These are phyloP conservation scores for Cercospora nicotianae DNA, from an alignment of 2,329 filamentous ascomycete species.

Conservation along the genomic window DNA sequence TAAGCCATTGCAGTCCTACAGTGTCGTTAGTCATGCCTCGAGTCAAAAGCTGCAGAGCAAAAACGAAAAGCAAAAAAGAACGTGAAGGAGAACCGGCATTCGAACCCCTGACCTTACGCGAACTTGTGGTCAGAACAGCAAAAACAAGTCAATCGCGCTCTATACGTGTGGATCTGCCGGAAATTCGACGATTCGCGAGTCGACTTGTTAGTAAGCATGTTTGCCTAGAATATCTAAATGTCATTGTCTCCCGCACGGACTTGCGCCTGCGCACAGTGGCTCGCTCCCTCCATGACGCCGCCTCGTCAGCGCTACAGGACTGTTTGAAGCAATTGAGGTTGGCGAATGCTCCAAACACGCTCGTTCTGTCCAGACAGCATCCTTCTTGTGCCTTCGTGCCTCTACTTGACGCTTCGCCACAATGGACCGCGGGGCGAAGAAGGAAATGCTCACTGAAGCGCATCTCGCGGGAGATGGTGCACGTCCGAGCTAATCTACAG, in stretches of 20 bases:
- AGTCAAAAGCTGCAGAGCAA: too few species aligned
- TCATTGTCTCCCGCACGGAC: neutral
- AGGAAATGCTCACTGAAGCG: neutral
- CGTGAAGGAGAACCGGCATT: neutral
- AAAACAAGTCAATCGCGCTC: neutral
- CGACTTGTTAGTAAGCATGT: neutral
- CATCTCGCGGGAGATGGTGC: neutral
- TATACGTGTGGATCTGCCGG: neutral
- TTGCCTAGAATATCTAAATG: neutral
- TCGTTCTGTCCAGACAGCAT: neutral
- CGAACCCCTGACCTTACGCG: neutral
- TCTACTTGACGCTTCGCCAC: neutral
- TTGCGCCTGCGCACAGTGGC: neutral
- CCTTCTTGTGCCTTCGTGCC: neutral
- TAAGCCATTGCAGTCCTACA: too few species aligned
- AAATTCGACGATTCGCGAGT: neutral
- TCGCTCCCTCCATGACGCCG: neutral
- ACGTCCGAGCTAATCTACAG: neutral
- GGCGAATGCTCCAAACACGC: neutral
- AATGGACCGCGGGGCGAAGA: too few species aligned
- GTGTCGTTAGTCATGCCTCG: too few species aligned
- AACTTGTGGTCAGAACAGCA: neutral
- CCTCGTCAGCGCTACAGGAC: neutral
- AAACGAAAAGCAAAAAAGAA: too few species aligned
- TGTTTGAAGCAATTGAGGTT: neutral